Percentiles rank a stretch among this genome's conserved stretches.
Evolutionary conservation across 495 filamentous ascomycete species (phyloP).

Genomic region (Penicillium flavigenum): DNA sequence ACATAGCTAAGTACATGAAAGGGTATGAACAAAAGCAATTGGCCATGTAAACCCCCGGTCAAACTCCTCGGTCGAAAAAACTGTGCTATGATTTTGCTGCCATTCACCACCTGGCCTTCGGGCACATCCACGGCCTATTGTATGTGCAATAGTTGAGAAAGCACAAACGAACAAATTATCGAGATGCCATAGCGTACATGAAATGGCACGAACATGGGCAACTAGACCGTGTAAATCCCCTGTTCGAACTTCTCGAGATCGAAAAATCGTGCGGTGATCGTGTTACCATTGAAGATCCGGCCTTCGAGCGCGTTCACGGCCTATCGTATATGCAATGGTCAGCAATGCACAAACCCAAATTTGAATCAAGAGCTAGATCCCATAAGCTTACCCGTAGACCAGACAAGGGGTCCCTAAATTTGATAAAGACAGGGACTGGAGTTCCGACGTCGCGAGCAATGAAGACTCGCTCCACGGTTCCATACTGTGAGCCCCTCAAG

Average conservation of each 20-base stretch:
- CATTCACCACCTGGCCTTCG: neutral
- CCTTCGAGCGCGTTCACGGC: slow-evolving; percentile 86
- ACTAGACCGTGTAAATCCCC: slow-evolving; percentile 58
- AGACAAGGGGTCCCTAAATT: slow-evolving; percentile 78
- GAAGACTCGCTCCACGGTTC: slow-evolving; percentile 78
- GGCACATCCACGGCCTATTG: neutral
- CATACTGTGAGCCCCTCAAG: slow-evolving; percentile 56
- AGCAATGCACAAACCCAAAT: slow-evolving; percentile 8
- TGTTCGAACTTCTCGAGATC: slow-evolving; percentile 76
- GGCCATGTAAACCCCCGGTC: neutral
- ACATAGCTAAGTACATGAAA: neutral
- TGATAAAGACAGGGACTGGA: slow-evolving; percentile 76
- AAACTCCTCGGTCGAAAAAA: neutral
- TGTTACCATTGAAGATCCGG: slow-evolving; percentile 81
- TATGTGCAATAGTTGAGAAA: neutral
- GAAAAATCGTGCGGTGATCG: slow-evolving; percentile 75
- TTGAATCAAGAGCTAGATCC: neutral
- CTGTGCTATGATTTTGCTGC: neutral
- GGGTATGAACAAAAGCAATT: neutral
- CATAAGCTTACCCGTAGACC: slow-evolving; percentile 68
- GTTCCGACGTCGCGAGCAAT: slow-evolving; percentile 57
- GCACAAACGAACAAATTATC: neutral
- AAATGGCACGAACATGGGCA: neutral
- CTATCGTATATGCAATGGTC: slow-evolving; percentile 36
- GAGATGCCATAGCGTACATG: slow-evolving; percentile 1